Base-by-base conservation (phyloP, 176 grass and related monocot species). In the Echinochloa phyllopogon region DNA sequence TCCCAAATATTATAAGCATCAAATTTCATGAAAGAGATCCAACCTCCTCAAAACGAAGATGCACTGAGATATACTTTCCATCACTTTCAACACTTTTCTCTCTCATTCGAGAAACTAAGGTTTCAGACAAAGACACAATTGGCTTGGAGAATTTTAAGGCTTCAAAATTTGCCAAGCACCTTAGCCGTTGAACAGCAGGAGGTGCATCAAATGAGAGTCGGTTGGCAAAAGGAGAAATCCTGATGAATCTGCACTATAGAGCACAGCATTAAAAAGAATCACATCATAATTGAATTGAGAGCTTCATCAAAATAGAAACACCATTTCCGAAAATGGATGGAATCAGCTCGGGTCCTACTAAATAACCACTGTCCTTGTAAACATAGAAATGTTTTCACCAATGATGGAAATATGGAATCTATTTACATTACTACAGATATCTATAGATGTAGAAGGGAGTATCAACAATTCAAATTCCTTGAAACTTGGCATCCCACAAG, bases 41-140 rank as follows among this genome's bases (percentile, higher is more conserved):
- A 62, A 98, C 96, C 96, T 98, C 93, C 87, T 98, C 96, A 81
- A 98, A 98, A 65, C 96, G 96, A 84, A 98, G 89, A 95, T 98
- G 96, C 53, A 98, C 96, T 20, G 96, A 84, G 50, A 98, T 84
- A 80, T 98, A 98, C 90, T 91, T 98, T 6, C 96, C 93, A 90
- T 83, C 87, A 73, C 81, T 96, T 38, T 78, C 74, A 56, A 56
- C 21, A 64, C 96, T 94, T 81, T 64, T 91, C 29, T 94, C 87
- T 94, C 60, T 95, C 91, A 98, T 98, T 88, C 96, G 87, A 92
- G 87, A 87, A 85, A 98, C 78, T 73, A 98, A 95, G 38, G 78
- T 94, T 70, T 98, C 91, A 72, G 96, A 90, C 43, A 95, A 87
- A 82, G 79, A 89, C 37, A 88, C 78, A 72, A 98, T 90, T 68